Percentiles rank a stretch among this genome's conserved stretches.
These are phyloP conservation scores for Pogostemon cablin DNA, from an alignment of 257 asterid species.

Conservation along the genomic window DNA sequence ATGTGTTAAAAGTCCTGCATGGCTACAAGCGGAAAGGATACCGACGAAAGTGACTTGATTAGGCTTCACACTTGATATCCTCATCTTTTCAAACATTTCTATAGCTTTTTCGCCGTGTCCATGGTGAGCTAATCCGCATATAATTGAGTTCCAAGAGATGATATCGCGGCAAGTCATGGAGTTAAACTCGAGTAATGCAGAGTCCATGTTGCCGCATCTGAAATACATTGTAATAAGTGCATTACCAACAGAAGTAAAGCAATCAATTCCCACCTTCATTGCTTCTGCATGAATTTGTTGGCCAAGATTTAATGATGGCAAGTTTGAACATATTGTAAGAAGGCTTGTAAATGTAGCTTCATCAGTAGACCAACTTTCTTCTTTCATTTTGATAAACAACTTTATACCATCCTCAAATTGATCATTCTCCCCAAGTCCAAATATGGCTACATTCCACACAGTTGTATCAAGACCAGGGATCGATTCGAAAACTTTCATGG, in stretches of 20 bases:
- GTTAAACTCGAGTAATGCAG: conserved; percentile 49
- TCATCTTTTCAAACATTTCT: conserved; percentile 57
- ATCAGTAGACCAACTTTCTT: conserved; percentile 42
- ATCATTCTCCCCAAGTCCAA: conserved; percentile 61
- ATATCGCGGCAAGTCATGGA: conserved; percentile 46
- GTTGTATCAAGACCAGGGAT: conserved; percentile 58
- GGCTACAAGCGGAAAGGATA: conserved; percentile 69
- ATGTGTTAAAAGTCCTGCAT: conserved; percentile 54
- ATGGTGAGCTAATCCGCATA: conserved; percentile 69
- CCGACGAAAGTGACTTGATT: conserved; percentile 61
- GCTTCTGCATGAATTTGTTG: conserved; percentile 59
- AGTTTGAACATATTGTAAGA: conserved; percentile 54
- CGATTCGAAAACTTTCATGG: conserved; percentile 41
- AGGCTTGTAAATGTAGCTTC: conserved; percentile 66
- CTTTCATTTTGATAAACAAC: conserved; percentile 54
- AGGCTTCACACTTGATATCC: conserved; percentile 46
- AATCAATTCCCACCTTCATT: conserved; percentile 49
- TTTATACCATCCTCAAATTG: conserved; percentile 53
- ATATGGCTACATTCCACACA: conserved; percentile 58
- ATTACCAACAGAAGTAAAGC: conserved; percentile 49
- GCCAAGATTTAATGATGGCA: conserved; percentile 67
- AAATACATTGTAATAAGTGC: conserved; percentile 61
- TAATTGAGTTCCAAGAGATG: conserved; percentile 69
- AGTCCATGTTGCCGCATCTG: conserved; percentile 61
- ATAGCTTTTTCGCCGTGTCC: conserved; percentile 56